Evolutionary conservation across 371 early-diverging fungal genomes (phyloP).

Genomic region (Amoeboradix gromovi): DNA sequence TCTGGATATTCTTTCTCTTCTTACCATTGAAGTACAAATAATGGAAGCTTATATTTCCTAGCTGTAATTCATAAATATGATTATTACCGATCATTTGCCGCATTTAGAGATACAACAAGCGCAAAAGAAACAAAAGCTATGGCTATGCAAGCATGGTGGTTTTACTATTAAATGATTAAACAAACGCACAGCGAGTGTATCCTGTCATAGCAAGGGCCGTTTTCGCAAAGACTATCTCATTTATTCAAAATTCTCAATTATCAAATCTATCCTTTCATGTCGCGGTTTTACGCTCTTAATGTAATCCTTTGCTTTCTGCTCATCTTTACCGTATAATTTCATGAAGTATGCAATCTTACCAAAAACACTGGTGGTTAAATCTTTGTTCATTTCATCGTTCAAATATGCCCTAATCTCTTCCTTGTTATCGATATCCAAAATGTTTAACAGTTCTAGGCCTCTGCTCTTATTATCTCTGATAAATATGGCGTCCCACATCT

Average conservation of each 20-base stretch:
- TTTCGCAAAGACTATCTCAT: no score
- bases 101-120: no score
- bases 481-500: background rate
- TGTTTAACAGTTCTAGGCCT: background rate
- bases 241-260: background rate
- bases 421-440: background rate
- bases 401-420: background rate
- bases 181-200: no score
- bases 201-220: no score
- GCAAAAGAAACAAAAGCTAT: no score
- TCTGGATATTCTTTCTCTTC: no score
- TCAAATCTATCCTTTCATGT: background rate
- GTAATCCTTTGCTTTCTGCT: background rate
- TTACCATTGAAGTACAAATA: no score
- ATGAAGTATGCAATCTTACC: background rate
- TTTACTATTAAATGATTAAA: no score
- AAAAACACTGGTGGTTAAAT: background rate
- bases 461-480: background rate
- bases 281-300: background rate
- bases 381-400: background rate
- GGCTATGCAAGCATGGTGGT: no score
- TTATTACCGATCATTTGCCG: no score
- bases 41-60: no score
- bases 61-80: no score
- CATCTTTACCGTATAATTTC: background rate